A percentile compares a stretch with the other conserved stretches of the same genome.
Evolutionary conservation across 352 stramenopile species (phyloP).

Genomic region (Phytophthora citrophthora): DNA sequence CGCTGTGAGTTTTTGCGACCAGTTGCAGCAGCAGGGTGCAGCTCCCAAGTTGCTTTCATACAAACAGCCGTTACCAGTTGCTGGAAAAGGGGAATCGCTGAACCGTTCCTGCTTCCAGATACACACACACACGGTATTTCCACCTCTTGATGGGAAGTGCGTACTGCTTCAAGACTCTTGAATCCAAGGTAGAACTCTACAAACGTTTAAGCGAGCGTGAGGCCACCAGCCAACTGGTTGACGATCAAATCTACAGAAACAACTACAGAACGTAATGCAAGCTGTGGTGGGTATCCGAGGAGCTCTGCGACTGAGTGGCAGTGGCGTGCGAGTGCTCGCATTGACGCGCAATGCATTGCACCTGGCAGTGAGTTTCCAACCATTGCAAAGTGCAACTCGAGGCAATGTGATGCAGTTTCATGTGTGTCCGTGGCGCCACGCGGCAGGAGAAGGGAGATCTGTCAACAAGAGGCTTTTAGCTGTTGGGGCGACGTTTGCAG

Average conservation of each 20-base stretch:
- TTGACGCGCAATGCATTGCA: slow-evolving; percentile 17
- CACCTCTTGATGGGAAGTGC: slow-evolving; percentile 15
- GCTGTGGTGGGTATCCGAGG: slow-evolving; percentile 3
- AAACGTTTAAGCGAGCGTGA: neutral
- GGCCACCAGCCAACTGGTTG: neutral
- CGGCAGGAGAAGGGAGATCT: neutral
- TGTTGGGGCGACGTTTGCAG: slow-evolving; percentile 1
- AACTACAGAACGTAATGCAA: slow-evolving; percentile 9
- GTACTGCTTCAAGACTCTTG: too few species aligned
- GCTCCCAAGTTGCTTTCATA: slow-evolving; percentile 21
- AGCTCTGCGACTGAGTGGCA: slow-evolving; percentile 14
- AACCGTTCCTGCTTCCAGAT: slow-evolving; percentile 18
- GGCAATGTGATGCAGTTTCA: neutral
- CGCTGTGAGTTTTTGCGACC: neutral
- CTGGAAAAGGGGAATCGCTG: slow-evolving; percentile 7
- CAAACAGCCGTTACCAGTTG: slow-evolving; percentile 25
- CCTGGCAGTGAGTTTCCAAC: neutral
- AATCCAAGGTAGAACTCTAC: slow-evolving; percentile 5
- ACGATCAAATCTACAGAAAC: neutral
- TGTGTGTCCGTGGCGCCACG: slow-evolving; percentile 5
- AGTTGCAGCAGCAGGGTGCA: slow-evolving; percentile 14
- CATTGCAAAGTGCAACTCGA: neutral
- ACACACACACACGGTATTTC: slow-evolving; percentile 23
- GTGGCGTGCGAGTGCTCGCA: slow-evolving; percentile 1
- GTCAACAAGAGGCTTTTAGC: neutral